A percentile compares a stretch with the other conserved stretches of the same genome.
Conservation (phyloP, 1,284 basidiomycete species). For the Sporisorium iseilematis-ciliati region DNA sequence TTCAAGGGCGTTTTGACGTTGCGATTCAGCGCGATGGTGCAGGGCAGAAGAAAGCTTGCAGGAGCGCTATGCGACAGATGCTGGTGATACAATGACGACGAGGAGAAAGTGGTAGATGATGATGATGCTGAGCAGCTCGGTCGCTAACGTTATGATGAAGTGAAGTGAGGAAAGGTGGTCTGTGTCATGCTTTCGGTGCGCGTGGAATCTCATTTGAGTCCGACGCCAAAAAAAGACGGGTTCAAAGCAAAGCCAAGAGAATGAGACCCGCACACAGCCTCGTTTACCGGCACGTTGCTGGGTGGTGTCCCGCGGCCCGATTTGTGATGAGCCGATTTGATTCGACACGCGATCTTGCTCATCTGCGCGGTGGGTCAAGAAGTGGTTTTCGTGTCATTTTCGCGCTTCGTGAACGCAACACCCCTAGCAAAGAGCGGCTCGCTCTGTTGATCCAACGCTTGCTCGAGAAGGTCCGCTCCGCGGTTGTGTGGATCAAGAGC, state of each 20-base stretch:
- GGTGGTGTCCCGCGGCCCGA: neutral
- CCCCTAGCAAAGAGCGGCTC: neutral
- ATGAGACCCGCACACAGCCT: constrained; percentile 1
- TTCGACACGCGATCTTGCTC: constrained; percentile 2
- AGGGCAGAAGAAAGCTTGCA: neutral
- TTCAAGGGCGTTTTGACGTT: neutral
- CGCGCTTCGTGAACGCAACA: constrained; percentile 18
- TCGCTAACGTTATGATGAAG: too few relatives aligned
- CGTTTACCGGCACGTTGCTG: constrained; percentile 5
- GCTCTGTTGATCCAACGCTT: too few relatives aligned
- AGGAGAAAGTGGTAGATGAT: neutral
- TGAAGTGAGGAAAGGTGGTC: constrained; percentile 6
- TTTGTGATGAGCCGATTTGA: neutral
- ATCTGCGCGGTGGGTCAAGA: constrained; percentile 7
- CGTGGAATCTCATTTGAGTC: constrained; percentile 16
- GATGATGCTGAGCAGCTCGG: neutral
- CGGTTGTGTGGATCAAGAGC: neutral
- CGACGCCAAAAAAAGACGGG: neutral
- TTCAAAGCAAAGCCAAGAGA: neutral
- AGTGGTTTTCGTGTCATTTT: neutral
- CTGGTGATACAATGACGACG: too few relatives aligned
- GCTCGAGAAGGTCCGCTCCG: neutral
- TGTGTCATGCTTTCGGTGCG: constrained; percentile 7
- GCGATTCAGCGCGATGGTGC: neutral
- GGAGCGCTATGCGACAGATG: neutral